These are phyloP conservation scores for Cyberlindnera misumaiensis DNA, from an alignment of 805 yeast species.

Conservation along the genomic window DNA sequence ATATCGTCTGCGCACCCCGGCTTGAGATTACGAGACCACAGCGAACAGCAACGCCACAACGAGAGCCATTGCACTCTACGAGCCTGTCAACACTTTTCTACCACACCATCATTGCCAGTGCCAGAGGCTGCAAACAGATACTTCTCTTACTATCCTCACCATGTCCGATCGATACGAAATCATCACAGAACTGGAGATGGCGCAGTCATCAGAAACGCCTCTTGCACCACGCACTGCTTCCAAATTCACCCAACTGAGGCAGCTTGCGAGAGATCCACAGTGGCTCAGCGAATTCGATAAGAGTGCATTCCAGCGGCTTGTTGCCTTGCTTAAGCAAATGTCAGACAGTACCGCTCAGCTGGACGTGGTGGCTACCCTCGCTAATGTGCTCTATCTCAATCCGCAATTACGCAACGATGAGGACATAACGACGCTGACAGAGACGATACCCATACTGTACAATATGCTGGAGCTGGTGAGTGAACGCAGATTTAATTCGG, in stretches of 20 bases:
- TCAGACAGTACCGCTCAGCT: constrained; percentile 12
- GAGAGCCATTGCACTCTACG: too few relatives aligned
- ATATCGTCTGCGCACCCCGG: too few relatives aligned
- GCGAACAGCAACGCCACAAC: too few relatives aligned
- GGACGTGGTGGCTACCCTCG: constrained; percentile 16
- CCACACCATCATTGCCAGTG: too few relatives aligned
- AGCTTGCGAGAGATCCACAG: constrained; percentile 9
- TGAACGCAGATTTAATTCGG: constrained; percentile 21
- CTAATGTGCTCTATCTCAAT: constrained; percentile 19
- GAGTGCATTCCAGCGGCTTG: constrained; percentile 4
- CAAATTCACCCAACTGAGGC: constrained; percentile 9
- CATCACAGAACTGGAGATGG: background rate
- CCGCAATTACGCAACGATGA: constrained; percentile 9
- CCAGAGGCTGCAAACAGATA: too few relatives aligned
- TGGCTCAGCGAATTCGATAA: constrained; percentile 13
- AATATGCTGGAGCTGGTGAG: constrained; percentile 17
- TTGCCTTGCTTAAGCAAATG: constrained; percentile 5
- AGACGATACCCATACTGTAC: constrained; percentile 11
- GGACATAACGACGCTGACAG: background rate
- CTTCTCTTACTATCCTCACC: background rate
- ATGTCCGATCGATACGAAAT: constrained; percentile 1
- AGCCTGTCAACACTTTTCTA: too few relatives aligned
- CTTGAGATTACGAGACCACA: too few relatives aligned
- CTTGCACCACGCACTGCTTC: background rate
- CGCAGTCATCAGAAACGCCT: background rate